Base-by-base conservation (phyloP, 2,329 filamentous ascomycete genomes). In the Aspergillus transmontanensis region DNA sequence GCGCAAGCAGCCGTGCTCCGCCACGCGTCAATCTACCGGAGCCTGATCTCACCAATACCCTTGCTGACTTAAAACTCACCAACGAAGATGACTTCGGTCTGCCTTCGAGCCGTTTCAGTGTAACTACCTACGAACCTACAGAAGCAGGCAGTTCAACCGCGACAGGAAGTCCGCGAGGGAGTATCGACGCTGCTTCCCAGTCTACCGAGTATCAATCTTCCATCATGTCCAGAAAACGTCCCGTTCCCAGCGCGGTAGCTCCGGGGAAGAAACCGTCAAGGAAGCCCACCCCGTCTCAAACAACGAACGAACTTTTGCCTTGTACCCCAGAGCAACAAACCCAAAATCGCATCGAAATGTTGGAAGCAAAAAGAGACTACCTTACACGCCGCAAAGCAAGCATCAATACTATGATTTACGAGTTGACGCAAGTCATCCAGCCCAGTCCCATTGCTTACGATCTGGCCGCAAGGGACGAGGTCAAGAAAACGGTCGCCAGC, bases 351-450 rank as follows among this genome's bases (percentile, higher is more conserved):
- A 86, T 94, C 19, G 84, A 87, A 11, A 83, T 85, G 64, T 83
- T 95, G 28, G 86, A 90, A 71, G 86, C 88, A 5, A 85, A 87
- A 70, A 85, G 91, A 34, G 83, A 88, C 48, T 84, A 86, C 56
- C 84, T 95, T 9, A 81, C 82, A 1, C 87, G 90, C 72, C 87
- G 91, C 51, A 87, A 89, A 60, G 82, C 85, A 64, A 94, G 94
- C 77, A 87, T 94, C 71, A 85, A 87, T 73, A 87, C 84, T 28
- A 87, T 90, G 65, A 91, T 95, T 73, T 82, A 86, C 66, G 90
- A 94, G 75, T 89, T 94, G 83, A 92, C 89, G 63, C 88, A 92
- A 75, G 84, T 93, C 63, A 90, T 93, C 83, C 90, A 90, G 46
- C 87, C 85, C 41, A 87, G 85, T 66, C 82, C 92, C 45, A 81